A percentile compares a stretch with the other conserved stretches of the same genome.
Conservation (phyloP, 2,329 filamentous ascomycete genomes). For the Graphilbum sp. region DNA sequence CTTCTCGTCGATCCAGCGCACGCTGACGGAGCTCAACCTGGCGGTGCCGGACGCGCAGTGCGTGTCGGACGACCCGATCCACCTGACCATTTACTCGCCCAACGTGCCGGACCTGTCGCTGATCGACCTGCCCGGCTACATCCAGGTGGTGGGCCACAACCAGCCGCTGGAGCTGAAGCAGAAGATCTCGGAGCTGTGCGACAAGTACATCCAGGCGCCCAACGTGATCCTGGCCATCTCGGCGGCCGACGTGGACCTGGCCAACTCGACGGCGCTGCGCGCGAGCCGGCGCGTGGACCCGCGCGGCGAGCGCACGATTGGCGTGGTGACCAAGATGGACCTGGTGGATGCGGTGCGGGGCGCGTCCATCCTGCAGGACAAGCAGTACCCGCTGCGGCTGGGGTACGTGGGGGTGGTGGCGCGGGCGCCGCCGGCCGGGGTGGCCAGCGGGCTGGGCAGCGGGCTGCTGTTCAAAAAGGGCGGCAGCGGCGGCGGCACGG, state of each 20-base stretch:
- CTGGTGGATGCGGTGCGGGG: slow-evolving; percentile 75
- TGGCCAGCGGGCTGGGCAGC: background rate
- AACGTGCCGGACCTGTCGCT: slow-evolving; percentile 90
- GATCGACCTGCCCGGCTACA: slow-evolving; percentile 93
- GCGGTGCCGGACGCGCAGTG: slow-evolving; percentile 84
- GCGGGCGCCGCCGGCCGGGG: slow-evolving; percentile 46
- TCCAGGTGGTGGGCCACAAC: slow-evolving; percentile 83
- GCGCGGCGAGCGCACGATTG: slow-evolving; percentile 87
- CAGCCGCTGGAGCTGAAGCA: slow-evolving; percentile 86
- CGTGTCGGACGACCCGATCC: slow-evolving; percentile 92
- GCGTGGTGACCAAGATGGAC: slow-evolving; percentile 99
- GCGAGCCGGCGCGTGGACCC: slow-evolving; percentile 87
- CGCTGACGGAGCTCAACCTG: slow-evolving; percentile 83
- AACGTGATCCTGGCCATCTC: slow-evolving; percentile 97
- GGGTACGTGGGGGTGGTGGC: slow-evolving; percentile 94
- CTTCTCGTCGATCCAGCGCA: slow-evolving; percentile 82
- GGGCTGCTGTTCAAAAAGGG: slow-evolving; percentile 76
- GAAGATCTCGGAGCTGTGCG: slow-evolving; percentile 89
- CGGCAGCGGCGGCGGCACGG: slow-evolving; percentile 21
- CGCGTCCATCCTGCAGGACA: slow-evolving; percentile 62
- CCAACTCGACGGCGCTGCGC: slow-evolving; percentile 83
- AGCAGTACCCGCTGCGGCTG: slow-evolving; percentile 84
- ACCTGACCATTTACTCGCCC: slow-evolving; percentile 86
- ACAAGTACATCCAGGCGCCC: slow-evolving; percentile 93
- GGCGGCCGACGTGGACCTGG: slow-evolving; percentile 89